Base-by-base conservation (phyloP, 495 filamentous ascomycete genomes). In the Hypoxylon crocopeplum region DNA sequence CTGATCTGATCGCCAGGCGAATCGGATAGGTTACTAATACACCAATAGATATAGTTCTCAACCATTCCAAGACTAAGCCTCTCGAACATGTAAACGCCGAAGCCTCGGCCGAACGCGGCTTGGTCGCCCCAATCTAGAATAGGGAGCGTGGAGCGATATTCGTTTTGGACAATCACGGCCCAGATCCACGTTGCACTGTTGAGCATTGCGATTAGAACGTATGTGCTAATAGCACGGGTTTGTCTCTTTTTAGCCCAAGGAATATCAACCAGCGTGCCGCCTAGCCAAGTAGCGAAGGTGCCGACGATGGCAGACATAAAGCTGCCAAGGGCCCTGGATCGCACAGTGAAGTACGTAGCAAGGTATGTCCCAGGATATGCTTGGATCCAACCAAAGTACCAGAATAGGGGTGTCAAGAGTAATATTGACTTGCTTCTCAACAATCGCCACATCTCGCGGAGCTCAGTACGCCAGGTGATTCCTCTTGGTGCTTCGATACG, bases 301-400 rank as follows among this genome's bases (percentile, higher is more conserved):
- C 72, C 72, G 13, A 75, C 69, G 8, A 77, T 62, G 13, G 74
- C 74, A 5, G 72, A 64, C 48, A 78, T 69, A 10, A 79, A 74
- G 6, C 70, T 72, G 0, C 75, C 77, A 0, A 80, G 68, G 2
- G 77, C 72, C 24, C 79, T 64, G 7, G 73, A 70, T 3, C 76
- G 75, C 10, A 82, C 78, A 6, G 76, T 76, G 64, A 82, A 80
- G 44, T 82, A 80, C 16, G 72, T 76, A n/a, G 77, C 76, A 16
- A 80, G 54, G 53, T 78, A 82, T 16, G 77, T 80, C 0, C 72
- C 73, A 32, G 78, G 74, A 22, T 80, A 80, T 7, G 78, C 77
- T 7, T 66, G 53, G 27, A 72, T 75, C 71, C 76, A 80, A 7
- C 75, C 76, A 19, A 71, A 71, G 3, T 75, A 72, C 12, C 77